Evolutionary conservation across 768 basidiomycete species (phyloP).

Genomic region (Boletales sp.): DNA sequence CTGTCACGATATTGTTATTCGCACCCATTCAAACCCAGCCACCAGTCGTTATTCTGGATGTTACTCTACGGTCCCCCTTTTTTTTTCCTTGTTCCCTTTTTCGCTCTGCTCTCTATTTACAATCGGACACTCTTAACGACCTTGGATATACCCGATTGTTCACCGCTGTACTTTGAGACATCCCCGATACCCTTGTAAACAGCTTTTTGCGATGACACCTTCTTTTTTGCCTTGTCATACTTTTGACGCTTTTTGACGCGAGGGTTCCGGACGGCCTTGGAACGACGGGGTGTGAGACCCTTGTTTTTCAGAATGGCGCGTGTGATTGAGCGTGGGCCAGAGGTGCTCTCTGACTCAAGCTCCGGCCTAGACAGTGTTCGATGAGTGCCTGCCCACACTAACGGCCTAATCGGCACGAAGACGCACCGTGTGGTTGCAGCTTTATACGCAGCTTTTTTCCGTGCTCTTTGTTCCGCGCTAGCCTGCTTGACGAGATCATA

Average conservation of each 20-base stretch:
- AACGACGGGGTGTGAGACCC: constrained; percentile 86
- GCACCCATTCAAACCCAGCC: constrained; percentile 12
- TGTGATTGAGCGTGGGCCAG: constrained; percentile 84
- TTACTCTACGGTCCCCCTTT: not conserved
- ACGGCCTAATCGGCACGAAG: constrained; percentile 5
- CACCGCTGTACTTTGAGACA: constrained; percentile 81
- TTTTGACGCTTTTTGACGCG: constrained; percentile 94
- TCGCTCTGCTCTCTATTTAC: constrained; percentile 22
- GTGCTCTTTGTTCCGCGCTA: constrained; percentile 66
- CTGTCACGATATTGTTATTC: constrained; percentile 5
- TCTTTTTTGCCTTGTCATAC: constrained; percentile 95
- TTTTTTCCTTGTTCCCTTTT: no score
- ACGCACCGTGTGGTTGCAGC: constrained; percentile 56
- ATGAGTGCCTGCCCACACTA: constrained; percentile 4
- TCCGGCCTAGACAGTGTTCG: constrained; percentile 24
- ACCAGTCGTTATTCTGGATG: constrained; percentile 7
- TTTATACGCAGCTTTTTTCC: constrained; percentile 83
- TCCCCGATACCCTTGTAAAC: constrained; percentile 83
- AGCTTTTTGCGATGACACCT: constrained; percentile 82
- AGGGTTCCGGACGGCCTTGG: constrained; percentile 91
- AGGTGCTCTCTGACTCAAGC: constrained; percentile 36
- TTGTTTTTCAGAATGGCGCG: constrained; percentile 91
- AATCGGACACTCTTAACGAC: constrained; percentile 84
- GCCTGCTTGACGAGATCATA: constrained; percentile 85
- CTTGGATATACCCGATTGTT: constrained; percentile 88